phyloP scores from a whole-genome alignment of 2,329 filamentous ascomycete species.

The Fusarium chlamydosporum region DNA sequence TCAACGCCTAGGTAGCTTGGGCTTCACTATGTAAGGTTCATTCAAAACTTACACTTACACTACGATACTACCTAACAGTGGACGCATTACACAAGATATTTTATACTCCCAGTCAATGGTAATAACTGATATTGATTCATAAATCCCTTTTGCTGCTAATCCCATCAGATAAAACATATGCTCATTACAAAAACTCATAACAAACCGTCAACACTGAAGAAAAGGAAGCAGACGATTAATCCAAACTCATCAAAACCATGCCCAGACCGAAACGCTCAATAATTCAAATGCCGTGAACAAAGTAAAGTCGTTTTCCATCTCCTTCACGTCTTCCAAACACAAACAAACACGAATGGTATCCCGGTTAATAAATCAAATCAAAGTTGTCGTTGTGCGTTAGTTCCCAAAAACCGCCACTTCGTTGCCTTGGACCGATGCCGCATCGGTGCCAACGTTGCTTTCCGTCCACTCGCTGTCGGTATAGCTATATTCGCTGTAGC shows the following conservation, averaged over 20 bases:
- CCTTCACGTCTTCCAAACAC: conserved; percentile 5
- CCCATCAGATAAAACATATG: conserved; percentile 20
- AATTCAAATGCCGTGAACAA: conserved; percentile 30
- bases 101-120: neutral
- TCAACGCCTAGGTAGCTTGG: neutral
- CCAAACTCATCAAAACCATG: conserved; percentile 27
- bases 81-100: too few relatives aligned
- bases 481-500: conserved; percentile 59
- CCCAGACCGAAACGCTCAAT: conserved; percentile 26
- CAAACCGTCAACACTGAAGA: conserved; percentile 13
- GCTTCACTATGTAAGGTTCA: neutral
- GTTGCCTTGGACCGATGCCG: conserved; percentile 50
- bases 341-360: conserved; percentile 34
- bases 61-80: too few relatives aligned
- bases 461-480: conserved; percentile 65
- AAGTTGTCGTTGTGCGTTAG: conserved; percentile 24
- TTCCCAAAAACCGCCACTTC: conserved; percentile 56
- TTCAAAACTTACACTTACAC: neutral
- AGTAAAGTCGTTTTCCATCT: conserved; percentile 12
- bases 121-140: conserved; percentile 25
- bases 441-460: conserved; percentile 55
- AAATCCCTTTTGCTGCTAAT: conserved; percentile 24
- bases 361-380: conserved; percentile 26
- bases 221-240: conserved; percentile 3
- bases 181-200: conserved; percentile 15